Evolutionary conservation across 148 eudicot genomes (phyloP).

Genomic region (Polygonum maritimum): DNA sequence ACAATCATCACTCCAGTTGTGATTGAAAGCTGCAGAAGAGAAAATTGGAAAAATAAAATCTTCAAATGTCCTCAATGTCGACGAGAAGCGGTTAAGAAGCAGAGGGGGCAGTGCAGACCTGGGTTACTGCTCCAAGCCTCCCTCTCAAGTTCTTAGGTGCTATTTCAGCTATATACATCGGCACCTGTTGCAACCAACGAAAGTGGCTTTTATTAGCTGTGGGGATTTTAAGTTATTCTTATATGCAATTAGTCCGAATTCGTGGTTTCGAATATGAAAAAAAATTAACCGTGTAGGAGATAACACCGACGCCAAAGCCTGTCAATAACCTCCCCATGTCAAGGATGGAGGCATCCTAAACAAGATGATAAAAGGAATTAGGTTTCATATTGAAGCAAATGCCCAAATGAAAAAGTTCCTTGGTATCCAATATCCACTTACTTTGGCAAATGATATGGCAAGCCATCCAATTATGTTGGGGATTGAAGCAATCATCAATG

Average conservation of each 20-base stretch:
- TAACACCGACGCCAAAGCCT: constrained; percentile 93
- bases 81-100: not conserved
- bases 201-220: not conserved
- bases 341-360: constrained; percentile 70
- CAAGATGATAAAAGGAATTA: not conserved
- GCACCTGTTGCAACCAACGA: constrained; percentile 38
- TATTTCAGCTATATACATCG: constrained; percentile 92
- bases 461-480: constrained; percentile 65
- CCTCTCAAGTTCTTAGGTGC: constrained; percentile 89
- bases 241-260: not conserved
- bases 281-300: constrained; percentile 64
- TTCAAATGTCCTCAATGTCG: not conserved
- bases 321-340: constrained; percentile 84
- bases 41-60: not conserved
- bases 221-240: not conserved
- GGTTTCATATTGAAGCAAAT: not conserved
- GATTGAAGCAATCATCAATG: constrained; percentile 54
- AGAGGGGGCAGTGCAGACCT: constrained; percentile 31
- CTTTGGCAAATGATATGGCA: constrained; percentile 44
- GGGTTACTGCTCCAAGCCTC: constrained; percentile 80
- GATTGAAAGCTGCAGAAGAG: constrained; percentile 53
- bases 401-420: not conserved
- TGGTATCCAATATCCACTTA: constrained; percentile 24
- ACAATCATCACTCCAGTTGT: constrained; percentile 75
- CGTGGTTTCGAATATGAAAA: not conserved